A percentile compares a stretch with the other conserved stretches of the same genome.
Evolutionary conservation across 148 eudicot species (phyloP).

Genomic region (Vaccinium myrtillus): DNA sequence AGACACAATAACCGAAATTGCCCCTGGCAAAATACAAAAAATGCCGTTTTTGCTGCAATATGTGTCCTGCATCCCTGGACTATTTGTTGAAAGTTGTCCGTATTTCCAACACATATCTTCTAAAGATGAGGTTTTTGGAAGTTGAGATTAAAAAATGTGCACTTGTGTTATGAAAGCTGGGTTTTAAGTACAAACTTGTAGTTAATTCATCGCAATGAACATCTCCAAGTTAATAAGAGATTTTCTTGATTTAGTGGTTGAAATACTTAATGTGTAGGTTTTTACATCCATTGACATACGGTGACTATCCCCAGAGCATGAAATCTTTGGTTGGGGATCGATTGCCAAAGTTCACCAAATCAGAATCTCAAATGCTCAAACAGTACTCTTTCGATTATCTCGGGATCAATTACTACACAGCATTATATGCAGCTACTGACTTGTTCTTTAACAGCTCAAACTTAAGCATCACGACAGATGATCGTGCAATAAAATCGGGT

Average conservation of each 20-base stretch:
- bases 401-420: conserved; percentile 54
- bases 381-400: conserved; percentile 44
- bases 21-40: no score
- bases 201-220: background rate
- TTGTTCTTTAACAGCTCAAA: background rate
- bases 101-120: no score
- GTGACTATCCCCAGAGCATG: conserved; percentile 52
- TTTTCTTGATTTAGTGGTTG: background rate
- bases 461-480: conserved; percentile 34
- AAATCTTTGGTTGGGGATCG: conserved; percentile 28
- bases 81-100: no score
- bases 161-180: background rate
- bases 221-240: background rate
- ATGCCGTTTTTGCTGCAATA: no score
- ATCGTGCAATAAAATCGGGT: conserved; percentile 24
- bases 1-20: no score
- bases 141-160: no score
- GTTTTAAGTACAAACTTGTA: background rate
- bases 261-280: conserved; percentile 31
- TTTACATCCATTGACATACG: conserved; percentile 43
- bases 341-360: conserved; percentile 34
- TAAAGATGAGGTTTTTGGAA: no score
- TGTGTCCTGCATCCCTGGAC: no score
- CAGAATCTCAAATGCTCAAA: conserved; percentile 30
- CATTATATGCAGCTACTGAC: conserved; percentile 31